A percentile compares a stretch with the other conserved stretches of the same genome.
Conservation (phyloP, 2,329 filamentous ascomycete genomes). For the Colletotrichum somersetense region DNA sequence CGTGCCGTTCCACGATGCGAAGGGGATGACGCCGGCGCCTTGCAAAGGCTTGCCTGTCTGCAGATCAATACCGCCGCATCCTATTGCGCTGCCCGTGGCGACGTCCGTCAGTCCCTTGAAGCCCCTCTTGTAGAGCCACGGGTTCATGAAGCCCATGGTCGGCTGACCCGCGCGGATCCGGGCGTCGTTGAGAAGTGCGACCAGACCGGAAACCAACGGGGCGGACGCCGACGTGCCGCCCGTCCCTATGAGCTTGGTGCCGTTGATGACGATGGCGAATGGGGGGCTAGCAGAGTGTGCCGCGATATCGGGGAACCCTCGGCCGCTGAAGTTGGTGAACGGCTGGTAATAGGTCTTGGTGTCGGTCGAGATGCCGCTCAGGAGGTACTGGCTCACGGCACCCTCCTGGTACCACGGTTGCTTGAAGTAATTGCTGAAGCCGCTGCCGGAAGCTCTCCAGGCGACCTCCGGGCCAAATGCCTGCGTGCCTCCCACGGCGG, state of each 20-base stretch:
- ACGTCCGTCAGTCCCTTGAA: conserved; percentile 53
- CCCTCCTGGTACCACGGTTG: conserved; percentile 60
- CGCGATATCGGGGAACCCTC: conserved; percentile 72
- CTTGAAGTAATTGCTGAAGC: conserved; percentile 62
- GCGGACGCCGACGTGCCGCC: conserved; percentile 65
- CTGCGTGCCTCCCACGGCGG: conserved; percentile 68
- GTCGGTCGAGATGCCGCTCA: conserved; percentile 44
- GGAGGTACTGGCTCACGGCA: conserved; percentile 60
- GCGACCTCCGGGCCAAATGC: conserved; percentile 64
- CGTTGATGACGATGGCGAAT: conserved; percentile 47
- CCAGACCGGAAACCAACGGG: conserved; percentile 72
- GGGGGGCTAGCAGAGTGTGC: conserved; percentile 60
- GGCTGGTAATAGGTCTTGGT: conserved; percentile 63
- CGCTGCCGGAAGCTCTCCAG: conserved; percentile 64
- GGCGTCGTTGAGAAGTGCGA: conserved; percentile 74
- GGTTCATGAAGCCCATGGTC: conserved; percentile 71
- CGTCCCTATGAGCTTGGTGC: conserved; percentile 24
- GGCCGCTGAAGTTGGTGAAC: conserved; percentile 61
- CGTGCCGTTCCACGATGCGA: conserved; percentile 51
- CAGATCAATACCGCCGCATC: conserved; percentile 45
- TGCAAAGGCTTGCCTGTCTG: conserved; percentile 44
- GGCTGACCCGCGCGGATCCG: conserved; percentile 66
- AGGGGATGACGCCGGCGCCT: conserved; percentile 47
- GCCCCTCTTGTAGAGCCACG: conserved; percentile 65
- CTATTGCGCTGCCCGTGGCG: conserved; percentile 44